Conservation (phyloP, 805 yeast species). For the Candida ortonii region DNA sequence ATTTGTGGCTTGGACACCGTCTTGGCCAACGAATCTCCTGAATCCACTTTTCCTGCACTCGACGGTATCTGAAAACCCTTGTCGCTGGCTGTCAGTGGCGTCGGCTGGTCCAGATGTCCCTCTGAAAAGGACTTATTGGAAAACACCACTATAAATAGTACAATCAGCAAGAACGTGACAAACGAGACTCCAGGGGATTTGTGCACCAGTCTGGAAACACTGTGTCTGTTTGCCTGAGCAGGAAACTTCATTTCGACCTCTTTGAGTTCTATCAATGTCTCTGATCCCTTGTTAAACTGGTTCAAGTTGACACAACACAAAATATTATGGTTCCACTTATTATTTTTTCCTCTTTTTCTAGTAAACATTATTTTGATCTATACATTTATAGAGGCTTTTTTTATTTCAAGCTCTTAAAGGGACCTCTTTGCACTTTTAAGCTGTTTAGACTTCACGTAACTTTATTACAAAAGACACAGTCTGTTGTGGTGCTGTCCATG, state of each 20-base stretch:
- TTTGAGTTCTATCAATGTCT: background rate
- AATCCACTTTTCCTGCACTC: conserved; percentile 1
- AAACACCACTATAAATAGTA: conserved; percentile 18
- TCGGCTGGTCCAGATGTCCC: conserved; percentile 21
- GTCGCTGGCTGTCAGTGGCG: conserved; percentile 14
- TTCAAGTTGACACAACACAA: too few species aligned
- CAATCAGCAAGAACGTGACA: conserved; percentile 17
- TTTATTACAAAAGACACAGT: too few species aligned
- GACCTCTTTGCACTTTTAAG: too few species aligned
- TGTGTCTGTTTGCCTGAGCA: conserved; percentile 2
- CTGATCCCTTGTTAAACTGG: background rate
- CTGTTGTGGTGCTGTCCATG: too few species aligned
- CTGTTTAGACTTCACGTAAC: too few species aligned
- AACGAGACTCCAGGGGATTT: conserved; percentile 19
- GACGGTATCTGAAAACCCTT: conserved; percentile 1
- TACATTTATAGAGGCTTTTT: too few species aligned
- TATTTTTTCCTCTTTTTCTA: too few species aligned
- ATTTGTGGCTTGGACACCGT: background rate
- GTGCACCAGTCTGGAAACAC: conserved; percentile 11
- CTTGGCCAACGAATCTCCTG: conserved; percentile 5
- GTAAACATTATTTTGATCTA: too few species aligned
- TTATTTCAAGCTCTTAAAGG: conserved; percentile 6
- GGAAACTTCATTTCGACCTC: conserved; percentile 2
- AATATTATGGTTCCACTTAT: too few species aligned
- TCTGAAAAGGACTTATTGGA: conserved; percentile 20